phyloP scores from a whole-genome alignment of 371 early-diverging fungal species.

The Mucor velutinosus region DNA sequence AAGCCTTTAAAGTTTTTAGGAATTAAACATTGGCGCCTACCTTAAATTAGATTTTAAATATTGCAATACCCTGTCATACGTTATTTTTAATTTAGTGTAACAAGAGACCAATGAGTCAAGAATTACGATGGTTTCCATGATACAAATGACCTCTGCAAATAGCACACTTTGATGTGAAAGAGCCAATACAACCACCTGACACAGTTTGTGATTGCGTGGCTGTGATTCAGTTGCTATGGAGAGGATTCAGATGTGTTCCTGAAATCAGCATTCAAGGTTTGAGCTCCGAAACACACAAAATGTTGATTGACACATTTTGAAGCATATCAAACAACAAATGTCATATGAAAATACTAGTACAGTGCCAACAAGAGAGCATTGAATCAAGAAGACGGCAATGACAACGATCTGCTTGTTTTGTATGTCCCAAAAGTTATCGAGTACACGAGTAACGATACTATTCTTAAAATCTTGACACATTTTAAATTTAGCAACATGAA shows the following conservation, averaged over 20 bases:
- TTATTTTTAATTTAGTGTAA: not conserved
- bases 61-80: not conserved
- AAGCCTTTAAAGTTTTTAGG: not conserved
- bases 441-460: not conserved
- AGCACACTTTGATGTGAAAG: not conserved
- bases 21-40: not conserved
- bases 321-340: not conserved
- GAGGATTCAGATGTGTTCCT: not conserved
- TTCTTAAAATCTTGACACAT: not conserved
- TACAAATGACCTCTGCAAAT: not conserved
- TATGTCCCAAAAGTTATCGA: not conserved
- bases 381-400: not conserved
- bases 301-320: conserved; percentile 1
- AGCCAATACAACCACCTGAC: not conserved
- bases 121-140: not conserved
- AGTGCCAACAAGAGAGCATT: not conserved
- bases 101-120: not conserved
- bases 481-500: conserved; percentile 2
- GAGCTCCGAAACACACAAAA: not conserved
- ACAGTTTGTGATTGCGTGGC: not conserved
- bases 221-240: not conserved
- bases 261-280: not conserved
- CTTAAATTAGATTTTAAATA: not conserved
- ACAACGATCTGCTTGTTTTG: not conserved
- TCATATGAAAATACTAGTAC: not conserved